Evolutionary conservation across 768 basidiomycete species (phyloP).

Genomic region (Xanthoconium purpureum): DNA sequence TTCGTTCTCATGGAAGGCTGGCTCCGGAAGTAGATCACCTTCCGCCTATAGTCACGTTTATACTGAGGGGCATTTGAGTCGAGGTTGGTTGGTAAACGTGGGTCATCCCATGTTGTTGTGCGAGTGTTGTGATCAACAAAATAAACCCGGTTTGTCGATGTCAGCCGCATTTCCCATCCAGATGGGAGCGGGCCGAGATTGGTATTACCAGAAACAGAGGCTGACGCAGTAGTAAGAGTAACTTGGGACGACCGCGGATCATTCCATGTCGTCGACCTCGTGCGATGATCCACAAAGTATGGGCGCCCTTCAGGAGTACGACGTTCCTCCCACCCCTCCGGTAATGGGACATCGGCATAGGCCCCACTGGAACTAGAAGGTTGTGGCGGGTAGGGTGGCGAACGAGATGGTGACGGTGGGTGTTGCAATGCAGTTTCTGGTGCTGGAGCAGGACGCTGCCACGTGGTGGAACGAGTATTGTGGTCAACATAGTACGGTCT

Average conservation of each 20-base stretch:
- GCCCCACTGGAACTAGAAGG: conserved; percentile 27
- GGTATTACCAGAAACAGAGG: conserved; percentile 46
- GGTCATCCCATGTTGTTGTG: conserved; percentile 93
- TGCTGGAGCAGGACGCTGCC: conserved; percentile 52
- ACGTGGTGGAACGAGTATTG: conserved; percentile 74
- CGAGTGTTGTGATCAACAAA: conserved; percentile 91
- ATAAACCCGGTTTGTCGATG: conserved; percentile 80
- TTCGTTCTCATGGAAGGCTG: conserved; percentile 80
- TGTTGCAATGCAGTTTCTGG: conserved; percentile 25
- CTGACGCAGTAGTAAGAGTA: conserved; percentile 43
- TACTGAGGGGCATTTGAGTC: conserved; percentile 93
- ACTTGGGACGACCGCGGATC: conserved; percentile 68
- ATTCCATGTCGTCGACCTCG: conserved; percentile 87
- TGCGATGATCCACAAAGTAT: conserved; percentile 74
- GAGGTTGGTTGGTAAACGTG: conserved; percentile 75
- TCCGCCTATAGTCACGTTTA: conserved; percentile 89
- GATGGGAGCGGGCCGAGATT: conserved; percentile 81
- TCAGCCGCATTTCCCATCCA: conserved; percentile 94
- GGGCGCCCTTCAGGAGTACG: conserved; percentile 83
- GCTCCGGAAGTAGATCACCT: conserved; percentile 89
- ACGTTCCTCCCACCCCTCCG: conserved; percentile 90
- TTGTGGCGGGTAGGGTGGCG: conserved; percentile 24
- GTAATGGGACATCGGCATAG: conserved; percentile 68
- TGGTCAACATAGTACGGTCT: conserved; percentile 88
- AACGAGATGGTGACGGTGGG: conserved; percentile 9